phyloP scores from a whole-genome alignment of 2,329 filamentous ascomycete species.

The Lasiodiplodia gonubiensis region DNA sequence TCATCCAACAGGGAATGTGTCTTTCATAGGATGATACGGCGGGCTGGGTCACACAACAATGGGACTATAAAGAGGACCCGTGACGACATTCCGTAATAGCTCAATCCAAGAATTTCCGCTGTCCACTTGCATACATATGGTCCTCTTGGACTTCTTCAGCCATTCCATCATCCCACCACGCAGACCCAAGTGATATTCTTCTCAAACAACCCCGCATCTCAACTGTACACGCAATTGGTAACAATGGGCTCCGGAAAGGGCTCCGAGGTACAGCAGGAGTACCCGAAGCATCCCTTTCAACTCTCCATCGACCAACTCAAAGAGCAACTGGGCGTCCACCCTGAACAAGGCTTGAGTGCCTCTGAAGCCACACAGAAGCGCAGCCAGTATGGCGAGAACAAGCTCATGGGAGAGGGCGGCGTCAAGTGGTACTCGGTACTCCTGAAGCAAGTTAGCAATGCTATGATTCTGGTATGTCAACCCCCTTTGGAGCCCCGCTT shows the following conservation, averaged over 20 bases:
- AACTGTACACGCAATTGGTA: neutral
- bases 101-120: conserved; percentile 1
- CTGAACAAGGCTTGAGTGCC: conserved; percentile 32
- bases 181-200: conserved; percentile 8
- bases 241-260: conserved; percentile 32
- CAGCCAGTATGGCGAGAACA: conserved; percentile 35
- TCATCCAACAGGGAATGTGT: conserved; percentile 24
- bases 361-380: conserved; percentile 29
- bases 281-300: conserved; percentile 34
- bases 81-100: conserved; percentile 7
- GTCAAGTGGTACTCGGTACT: conserved; percentile 37
- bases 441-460: conserved; percentile 46
- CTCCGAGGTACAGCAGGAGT: conserved; percentile 28
- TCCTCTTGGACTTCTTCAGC: conserved; percentile 22
- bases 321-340: conserved; percentile 29
- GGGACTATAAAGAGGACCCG: conserved; percentile 12
- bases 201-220: neutral
- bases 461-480: conserved; percentile 42
- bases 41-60: neutral
- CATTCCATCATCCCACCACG: conserved; percentile 14
- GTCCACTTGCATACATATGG: neutral
- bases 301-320: conserved; percentile 30
- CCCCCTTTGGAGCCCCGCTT: neutral
- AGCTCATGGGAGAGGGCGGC: conserved; percentile 33
- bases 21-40: conserved; percentile 10